Base-by-base conservation (phyloP, 192 early-diverging fungal genomes). In the Backusella westeae region DNA sequence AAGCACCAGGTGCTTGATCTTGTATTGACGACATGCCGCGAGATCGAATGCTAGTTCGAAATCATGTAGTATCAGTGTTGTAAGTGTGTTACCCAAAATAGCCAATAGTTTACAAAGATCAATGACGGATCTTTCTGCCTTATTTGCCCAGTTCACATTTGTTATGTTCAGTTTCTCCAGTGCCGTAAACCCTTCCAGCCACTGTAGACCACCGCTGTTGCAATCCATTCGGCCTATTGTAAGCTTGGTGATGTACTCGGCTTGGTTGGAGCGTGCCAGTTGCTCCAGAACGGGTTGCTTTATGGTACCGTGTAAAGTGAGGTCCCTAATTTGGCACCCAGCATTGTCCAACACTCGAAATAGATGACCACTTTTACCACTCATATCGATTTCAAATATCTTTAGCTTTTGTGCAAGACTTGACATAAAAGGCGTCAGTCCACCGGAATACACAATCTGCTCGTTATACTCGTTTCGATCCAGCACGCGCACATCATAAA, bases 321-420 rank as follows among this genome's bases (percentile, higher is more conserved):
- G 56, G 10, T 63, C 56, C 56, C 56, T 29, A 26, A 63, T 63
- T 14, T 63, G 56, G 56, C 56, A 63, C 4, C 56, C 56, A 14
- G 56, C 56, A 63, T 63, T 63, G 56, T 63, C 56, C 56, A 63
- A 63, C 10, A 63, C 56, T 0, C 56, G 56, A 63, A 63, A 63
- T 63, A 63, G 23, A 10, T 23, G 3, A 2, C 23, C 56, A 29
- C 56, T 63, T 63, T 63, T 63, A 63, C 56, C 56, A 29, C 56
- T 63, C 56, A 63, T 63, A 10, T 63, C 56, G 26, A 63, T 63
- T 63, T 63, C 56, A 63, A 63, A 63, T 63, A 29, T 12, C 4
- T 63, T 29, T 3, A 63, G 21, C 10, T 29, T 23, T 14, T 29
- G 56, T 1, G 21, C 56, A 29, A 63, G 56, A 3, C 6, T 63